Evolutionary conservation across 2,329 filamentous ascomycete species (phyloP), one percentile per base, ranked within the genome.

Genomic region (Diaporthe australafricana): DNA sequence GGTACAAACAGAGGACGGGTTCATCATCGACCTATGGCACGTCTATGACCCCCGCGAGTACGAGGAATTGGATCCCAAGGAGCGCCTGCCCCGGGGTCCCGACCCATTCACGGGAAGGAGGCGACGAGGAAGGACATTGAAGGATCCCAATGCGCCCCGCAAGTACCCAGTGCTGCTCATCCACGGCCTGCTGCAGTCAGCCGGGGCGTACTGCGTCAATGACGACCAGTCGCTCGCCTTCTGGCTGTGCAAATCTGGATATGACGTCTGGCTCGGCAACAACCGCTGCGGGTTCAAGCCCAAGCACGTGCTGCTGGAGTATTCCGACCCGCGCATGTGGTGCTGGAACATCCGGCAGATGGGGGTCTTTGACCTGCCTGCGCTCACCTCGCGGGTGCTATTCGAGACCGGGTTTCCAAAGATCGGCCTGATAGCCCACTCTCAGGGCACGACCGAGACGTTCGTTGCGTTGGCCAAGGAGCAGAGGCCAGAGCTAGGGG

Each of bases 291-390:
- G 95, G 1, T 94, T 96, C 81, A 85, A 88, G 0, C 95, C 96
- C 0, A 89, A 91, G 75, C 96, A 98, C 79, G 88, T 87, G 2
- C 82, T 91, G 27, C 87, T 98, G 48, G 83, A 89, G 2, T 91
- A 93, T 75, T 84, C 84, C 3, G 96, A 98, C 78, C 95, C 96
- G 1, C 89, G 95, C 38, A 97, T 98, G 94, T 98, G 96, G 96
- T 91, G 92, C 50, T 98, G 96, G 96, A 97, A 97, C 75, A 97
- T 98, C 70, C 90, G 94, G 0, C 94, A 98, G 78, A 97, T 98
- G 93, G 96, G 95, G 4, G 92, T 95, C 1, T 90, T 97, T 79
- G 96, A 98, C 79, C 87, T 98, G 3, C 88, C 95, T 0, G 95
- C 95, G 0, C 87, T 98, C 42, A 88, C 93, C 1, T 94, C 92